These are phyloP conservation scores for Mucor sp. DNA, from an alignment of 371 early-diverging fungal genomes.

Conservation along the genomic window DNA sequence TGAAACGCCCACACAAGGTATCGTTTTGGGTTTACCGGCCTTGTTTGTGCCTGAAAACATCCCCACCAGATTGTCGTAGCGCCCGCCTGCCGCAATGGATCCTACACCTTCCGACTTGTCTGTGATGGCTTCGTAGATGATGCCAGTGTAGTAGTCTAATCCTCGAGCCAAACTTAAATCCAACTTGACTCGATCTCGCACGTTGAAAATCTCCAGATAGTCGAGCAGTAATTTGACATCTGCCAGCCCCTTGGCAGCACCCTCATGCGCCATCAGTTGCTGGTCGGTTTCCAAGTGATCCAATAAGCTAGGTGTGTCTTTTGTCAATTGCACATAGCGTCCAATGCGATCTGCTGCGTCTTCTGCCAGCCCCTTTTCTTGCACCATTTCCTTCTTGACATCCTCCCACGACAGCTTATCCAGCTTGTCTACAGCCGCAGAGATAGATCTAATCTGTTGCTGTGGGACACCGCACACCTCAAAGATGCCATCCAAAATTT, in stretches of 20 bases:
- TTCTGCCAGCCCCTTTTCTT: conserved; percentile 82
- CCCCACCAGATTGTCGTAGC: conserved; percentile 98
- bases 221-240: conserved; percentile 87
- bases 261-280: conserved; percentile 61
- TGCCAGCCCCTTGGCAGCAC: conserved; percentile 85
- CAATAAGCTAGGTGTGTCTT: conserved; percentile 65
- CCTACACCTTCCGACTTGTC: conserved; percentile 84
- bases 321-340: conserved; percentile 67
- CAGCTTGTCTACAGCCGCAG: conserved; percentile 99
- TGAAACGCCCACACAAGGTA: conserved; percentile 98
- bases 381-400: conserved; percentile 91
- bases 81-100: conserved; percentile 98
- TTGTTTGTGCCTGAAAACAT: conserved; percentile 80
- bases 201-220: conserved; percentile 83
- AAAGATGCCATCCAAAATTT: conserved; percentile 96
- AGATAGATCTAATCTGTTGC: conserved; percentile 86
- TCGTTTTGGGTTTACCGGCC: conserved; percentile 66
- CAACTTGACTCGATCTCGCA: conserved; percentile 68
- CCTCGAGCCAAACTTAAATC: conserved; percentile 98
- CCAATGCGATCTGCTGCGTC: conserved; percentile 89
- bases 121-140: conserved; percentile 97
- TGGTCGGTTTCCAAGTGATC: conserved; percentile 63
- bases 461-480: conserved; percentile 90
- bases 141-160: conserved; percentile 99
- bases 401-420: conserved; percentile 97